phyloP scores from a whole-genome alignment of 2,329 filamentous ascomycete species.

The Calonectria montana region DNA sequence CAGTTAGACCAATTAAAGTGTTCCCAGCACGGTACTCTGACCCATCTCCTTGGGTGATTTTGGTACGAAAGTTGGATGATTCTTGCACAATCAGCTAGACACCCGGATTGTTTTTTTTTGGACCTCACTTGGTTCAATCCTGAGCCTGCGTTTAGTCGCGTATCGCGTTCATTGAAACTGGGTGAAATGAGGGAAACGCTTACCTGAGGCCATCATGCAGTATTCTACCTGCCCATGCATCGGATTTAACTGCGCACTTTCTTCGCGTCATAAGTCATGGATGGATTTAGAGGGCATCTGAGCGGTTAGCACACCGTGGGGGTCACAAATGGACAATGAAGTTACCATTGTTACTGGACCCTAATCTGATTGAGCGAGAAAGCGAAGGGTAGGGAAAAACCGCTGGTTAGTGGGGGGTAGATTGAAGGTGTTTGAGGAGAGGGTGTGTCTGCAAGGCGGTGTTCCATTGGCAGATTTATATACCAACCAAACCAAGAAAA shows the following conservation, averaged over 20 bases:
- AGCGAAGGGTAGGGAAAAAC: neutral
- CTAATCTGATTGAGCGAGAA: neutral
- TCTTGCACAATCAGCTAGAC: too few species aligned
- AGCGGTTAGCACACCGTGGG: neutral
- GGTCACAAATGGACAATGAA: neutral
- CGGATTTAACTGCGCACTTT: neutral
- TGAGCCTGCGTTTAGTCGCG: neutral
- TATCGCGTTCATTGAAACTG: neutral
- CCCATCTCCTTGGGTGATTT: neutral
- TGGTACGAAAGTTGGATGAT: neutral
- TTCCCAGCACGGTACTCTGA: neutral
- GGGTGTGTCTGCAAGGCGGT: neutral
- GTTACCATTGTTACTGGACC: neutral
- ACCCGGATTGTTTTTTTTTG: neutral
- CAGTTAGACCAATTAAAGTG: neutral
- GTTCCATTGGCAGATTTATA: neutral
- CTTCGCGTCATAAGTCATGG: neutral
- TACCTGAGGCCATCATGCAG: neutral
- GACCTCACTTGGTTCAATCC: neutral
- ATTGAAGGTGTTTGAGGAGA: neutral
- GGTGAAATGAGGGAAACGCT: neutral
- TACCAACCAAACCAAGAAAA: neutral
- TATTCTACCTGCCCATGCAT: neutral
- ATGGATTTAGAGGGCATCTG: neutral
- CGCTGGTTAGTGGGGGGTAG: neutral